Evolutionary conservation across 2,329 filamentous ascomycete genomes (phyloP), one percentile per base, ranked within the genome.

Genomic region (Emmonsiellopsis sp.): DNA sequence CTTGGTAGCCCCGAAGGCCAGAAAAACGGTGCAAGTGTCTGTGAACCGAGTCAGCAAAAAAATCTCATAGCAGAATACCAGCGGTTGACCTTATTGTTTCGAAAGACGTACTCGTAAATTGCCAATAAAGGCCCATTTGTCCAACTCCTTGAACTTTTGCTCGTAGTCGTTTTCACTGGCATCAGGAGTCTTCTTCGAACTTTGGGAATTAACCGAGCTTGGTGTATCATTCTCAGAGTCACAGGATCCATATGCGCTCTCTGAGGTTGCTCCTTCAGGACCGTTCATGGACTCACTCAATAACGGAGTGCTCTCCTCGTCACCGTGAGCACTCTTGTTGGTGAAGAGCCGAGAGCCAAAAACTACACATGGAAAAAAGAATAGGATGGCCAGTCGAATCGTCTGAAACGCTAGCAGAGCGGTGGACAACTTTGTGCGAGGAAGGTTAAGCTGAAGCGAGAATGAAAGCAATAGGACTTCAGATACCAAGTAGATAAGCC

Each of bases 11-110:
- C 79, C 50, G 81, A 78, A 0, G 90, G 89, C 82, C 87, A 91
- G 16, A 95, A 75, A 63, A 89, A 87, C 0, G 87, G 88, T 31
- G 91, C 74, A 65, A 95, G 85, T 37, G 92, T 72, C 81, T 85
- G 54, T 11, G 35, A 9, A 26, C 32, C 15, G 15, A 53, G 48
- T 59, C 49, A 59, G 55, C 11, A 11, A 40, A 31, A 40, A 11
- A 30, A 49, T 5, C 20, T 7, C 47, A 40, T 30, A 32, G 35
- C 11, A 8, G 11, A 40, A 49, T 26, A 2, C 13, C 35, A 13
- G 11, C 20, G 16, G 8, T 16, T 48, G 30, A 11, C 4, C 40
- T 26, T 5, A 9, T 9, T 9, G 46, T 11, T 6, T 40, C 34
- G 7, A 9, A 9, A 34, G 11, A 31, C 47, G n/a, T 49, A 49